Evolutionary conservation across 139 green algal species (phyloP), one percentile per base, ranked within the genome.

Genomic region (Coelastrella sp.): DNA sequence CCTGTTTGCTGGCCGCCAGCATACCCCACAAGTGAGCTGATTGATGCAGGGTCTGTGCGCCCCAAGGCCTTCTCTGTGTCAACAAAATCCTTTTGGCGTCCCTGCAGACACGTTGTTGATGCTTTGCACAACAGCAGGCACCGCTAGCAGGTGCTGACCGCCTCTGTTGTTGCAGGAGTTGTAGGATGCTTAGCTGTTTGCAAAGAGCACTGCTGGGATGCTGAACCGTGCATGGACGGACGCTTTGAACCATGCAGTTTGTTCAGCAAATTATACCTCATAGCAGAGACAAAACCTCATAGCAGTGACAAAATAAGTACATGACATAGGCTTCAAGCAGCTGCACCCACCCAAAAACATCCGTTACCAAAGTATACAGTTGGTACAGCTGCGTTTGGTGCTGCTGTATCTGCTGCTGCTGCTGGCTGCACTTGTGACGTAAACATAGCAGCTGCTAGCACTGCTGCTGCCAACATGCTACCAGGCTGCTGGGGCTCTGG

Each of bases 1-100:
- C 92, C 8, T 68, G 14, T n/a, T 8, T 84, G 78, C 27, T 22
- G 25, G 56, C 78, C 78, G 17, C 93, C 96, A 4, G 95, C 95
- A 59, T 97, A 97, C 8, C 95, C 96, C 27, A 95, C 96, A 59
- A 97, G 73, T 12, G 95, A 92, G 82, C 87, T 95, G 27, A 96
- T 83, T 7, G 88, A 8, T 7, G 87, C 72, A 3, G 66, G 78
- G 17, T 78, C 61, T 57, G 65, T 63, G 11, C 95, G 90, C 4
- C 95, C 95, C 89, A 97, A 78, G 57, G 82, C 12, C 90, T 91
- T 90, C 83, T 97, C 95, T 0, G 92, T 84, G 7, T 95, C 90
- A 24, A 96, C 89, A 89, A 95, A 97, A 79, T 96, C 95, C 78
- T 95, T 95, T 84, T 97, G 94, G 7, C 94, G 90, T 6, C 95